Percentiles rank a stretch among this genome's conserved stretches.
These are phyloP conservation scores for Wickerhamiella domercqiae DNA, from an alignment of 805 yeast species.

Conservation along the genomic window DNA sequence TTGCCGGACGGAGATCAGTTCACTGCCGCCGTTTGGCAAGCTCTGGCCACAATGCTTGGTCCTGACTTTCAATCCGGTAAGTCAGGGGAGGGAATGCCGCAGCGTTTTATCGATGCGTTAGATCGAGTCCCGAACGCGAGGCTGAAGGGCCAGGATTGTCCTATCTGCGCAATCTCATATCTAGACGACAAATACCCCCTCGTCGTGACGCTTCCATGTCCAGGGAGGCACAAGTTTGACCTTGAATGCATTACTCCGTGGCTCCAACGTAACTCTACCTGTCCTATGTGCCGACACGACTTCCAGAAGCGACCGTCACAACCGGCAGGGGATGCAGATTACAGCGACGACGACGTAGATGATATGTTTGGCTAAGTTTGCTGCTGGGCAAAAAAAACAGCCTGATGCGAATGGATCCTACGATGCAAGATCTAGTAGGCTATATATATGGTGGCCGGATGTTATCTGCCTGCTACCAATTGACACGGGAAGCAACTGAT, in stretches of 20 bases:
- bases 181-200: slow-evolving; percentile 63
- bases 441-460: too few species aligned
- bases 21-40: too few species aligned
- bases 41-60: too few species aligned
- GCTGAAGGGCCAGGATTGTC: slow-evolving; percentile 44
- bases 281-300: slow-evolving; percentile 78
- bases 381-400: not conserved
- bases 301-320: slow-evolving; percentile 30
- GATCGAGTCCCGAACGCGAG: slow-evolving; percentile 48
- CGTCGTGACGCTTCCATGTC: slow-evolving; percentile 62
- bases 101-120: slow-evolving; percentile 56
- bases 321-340: slow-evolving; percentile 31
- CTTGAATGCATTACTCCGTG: slow-evolving; percentile 85
- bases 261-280: slow-evolving; percentile 44
- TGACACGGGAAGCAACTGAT: too few species aligned
- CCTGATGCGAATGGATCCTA: not conserved
- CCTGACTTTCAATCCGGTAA: too few species aligned
- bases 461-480: too few species aligned
- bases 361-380: slow-evolving; percentile 62
- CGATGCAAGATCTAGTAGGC: too few species aligned
- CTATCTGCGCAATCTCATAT: slow-evolving; percentile 68
- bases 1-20: too few species aligned
- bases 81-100: slow-evolving; percentile 60
- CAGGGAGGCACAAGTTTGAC: slow-evolving; percentile 57
- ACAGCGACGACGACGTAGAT: slow-evolving; percentile 53